Percentiles rank a stretch among this genome's conserved stretches.
These are phyloP conservation scores for Vaccinium corymbosum DNA, from an alignment of 148 eudicot genomes.

Conservation along the genomic window DNA sequence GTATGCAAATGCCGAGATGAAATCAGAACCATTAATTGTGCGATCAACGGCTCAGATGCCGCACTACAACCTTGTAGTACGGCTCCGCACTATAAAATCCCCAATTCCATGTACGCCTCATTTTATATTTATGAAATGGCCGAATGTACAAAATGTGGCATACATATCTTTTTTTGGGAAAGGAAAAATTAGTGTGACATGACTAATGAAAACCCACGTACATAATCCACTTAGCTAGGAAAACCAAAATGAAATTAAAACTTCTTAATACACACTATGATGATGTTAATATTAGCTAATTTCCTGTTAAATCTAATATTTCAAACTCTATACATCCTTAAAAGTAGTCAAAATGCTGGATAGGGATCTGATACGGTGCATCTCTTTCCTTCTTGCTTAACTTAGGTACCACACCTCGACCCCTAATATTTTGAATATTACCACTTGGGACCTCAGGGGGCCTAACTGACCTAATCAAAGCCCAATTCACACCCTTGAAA, in stretches of 20 bases:
- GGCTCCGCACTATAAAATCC: too few species aligned
- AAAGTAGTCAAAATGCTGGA: conserved; percentile 73
- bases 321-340: conserved; percentile 22
- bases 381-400: conserved; percentile 67
- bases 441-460: conserved; percentile 78
- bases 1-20: too few species aligned
- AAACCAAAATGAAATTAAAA: conserved; percentile 10
- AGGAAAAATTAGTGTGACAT: neutral
- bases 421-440: conserved; percentile 40
- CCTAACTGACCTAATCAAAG: conserved; percentile 70
- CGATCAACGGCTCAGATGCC: too few species aligned
- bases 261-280: neutral
- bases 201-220: neutral
- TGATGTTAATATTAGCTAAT: neutral
- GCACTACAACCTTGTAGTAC: too few species aligned
- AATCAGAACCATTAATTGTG: too few species aligned
- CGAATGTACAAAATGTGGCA: neutral
- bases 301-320: conserved; percentile 4
- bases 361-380: conserved; percentile 65
- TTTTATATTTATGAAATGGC: too few species aligned
- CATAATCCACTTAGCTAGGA: conserved; percentile 18
- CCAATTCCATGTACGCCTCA: too few species aligned
- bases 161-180: neutral
- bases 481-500: conserved; percentile 89
- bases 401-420: conserved; percentile 38